A percentile compares a stretch with the other conserved stretches of the same genome.
These are phyloP conservation scores for Tripterygium wilfordii DNA, from an alignment of 177 flowering plant species.

Conservation along the genomic window DNA sequence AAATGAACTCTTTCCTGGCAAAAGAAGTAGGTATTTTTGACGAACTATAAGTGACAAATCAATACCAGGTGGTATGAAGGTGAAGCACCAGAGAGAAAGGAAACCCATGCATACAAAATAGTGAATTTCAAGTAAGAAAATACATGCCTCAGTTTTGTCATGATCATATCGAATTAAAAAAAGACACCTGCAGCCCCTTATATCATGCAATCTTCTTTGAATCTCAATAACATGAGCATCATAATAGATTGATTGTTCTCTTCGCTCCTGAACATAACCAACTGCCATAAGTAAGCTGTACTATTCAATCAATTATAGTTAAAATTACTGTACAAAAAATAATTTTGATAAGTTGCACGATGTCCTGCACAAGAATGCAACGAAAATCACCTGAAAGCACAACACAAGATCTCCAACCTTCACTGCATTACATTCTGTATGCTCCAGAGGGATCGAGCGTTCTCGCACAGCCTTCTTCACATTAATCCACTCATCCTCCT, in stretches of 20 bases:
- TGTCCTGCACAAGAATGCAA: background rate
- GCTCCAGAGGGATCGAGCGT: slow-evolving; percentile 38
- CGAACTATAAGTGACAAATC: too few relatives aligned
- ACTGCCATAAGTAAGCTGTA: too few relatives aligned
- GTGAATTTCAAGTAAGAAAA: background rate
- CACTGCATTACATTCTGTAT: slow-evolving; percentile 29
- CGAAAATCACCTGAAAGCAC: slow-evolving; percentile 33
- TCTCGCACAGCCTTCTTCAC: slow-evolving; percentile 26
- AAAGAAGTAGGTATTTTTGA: too few relatives aligned
- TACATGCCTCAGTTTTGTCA: slow-evolving; percentile 36
- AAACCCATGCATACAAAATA: too few relatives aligned
- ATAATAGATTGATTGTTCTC: slow-evolving; percentile 34
- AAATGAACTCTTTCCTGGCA: slow-evolving; percentile 44
- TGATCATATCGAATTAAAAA: slow-evolving; percentile 32
- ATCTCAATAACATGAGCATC: slow-evolving; percentile 37
- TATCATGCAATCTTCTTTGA: slow-evolving; percentile 37
- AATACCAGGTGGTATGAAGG: too few relatives aligned
- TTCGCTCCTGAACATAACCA: slow-evolving; percentile 25
- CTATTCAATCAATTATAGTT: too few relatives aligned
- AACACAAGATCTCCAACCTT: slow-evolving; percentile 33
- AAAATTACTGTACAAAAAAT: too few relatives aligned
- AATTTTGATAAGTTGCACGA: too few relatives aligned
- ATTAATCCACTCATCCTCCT: slow-evolving; percentile 48
- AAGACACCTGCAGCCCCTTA: slow-evolving; percentile 43
- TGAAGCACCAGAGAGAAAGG: too few relatives aligned